Evolutionary conservation across 2,329 filamentous ascomycete genomes (phyloP), one percentile per base, ranked within the genome.

Genomic region (Phoma sp.): DNA sequence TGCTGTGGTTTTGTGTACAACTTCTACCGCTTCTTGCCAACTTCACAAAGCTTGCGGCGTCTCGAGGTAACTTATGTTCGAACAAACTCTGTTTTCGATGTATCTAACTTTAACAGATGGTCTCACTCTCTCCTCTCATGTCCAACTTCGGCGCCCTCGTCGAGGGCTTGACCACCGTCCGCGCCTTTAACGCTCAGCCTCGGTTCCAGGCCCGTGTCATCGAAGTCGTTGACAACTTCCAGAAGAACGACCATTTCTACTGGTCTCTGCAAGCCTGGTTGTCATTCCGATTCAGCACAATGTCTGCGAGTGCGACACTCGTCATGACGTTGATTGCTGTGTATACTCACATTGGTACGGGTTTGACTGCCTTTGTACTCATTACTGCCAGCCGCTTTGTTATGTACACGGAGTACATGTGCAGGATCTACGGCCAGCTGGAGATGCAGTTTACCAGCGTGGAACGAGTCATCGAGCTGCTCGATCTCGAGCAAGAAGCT

Each of bases 241-340:
- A 96, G 73, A 92, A 92, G 71, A 95, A 96, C 84, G 93, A 97
- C 67, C 93, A 97, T 73, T 96, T 96, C 77, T 96, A 96, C 77
- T 96, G 92, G 79, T 90, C 88, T 55, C 81, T 96, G 38, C 91
- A 96, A 62, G 86, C 87, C 7, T 96, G 92, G 92, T 81, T 96
- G 2, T 87, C 88, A 71, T 92, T 89, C 67, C 86, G 92, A 12
- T 94, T 95, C 51, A 88, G 91, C 63, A 75, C 80, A 8, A 76
- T 93, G 6, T 91, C 91, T 0, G 89, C 89, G 0, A 71, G 84
- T 3, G 91, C 91, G 7, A 92, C 90, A 0, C 89, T 94, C 55
- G 76, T 86, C 0, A 78, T 96, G 46, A 91, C 91, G 1, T 73
- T 88, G 1, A 83, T 93, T 9, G 92, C 92, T 13, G 79, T 96